Base-by-base conservation (phyloP, 495 filamentous ascomycete genomes). In the Bryoglossum gracile region DNA sequence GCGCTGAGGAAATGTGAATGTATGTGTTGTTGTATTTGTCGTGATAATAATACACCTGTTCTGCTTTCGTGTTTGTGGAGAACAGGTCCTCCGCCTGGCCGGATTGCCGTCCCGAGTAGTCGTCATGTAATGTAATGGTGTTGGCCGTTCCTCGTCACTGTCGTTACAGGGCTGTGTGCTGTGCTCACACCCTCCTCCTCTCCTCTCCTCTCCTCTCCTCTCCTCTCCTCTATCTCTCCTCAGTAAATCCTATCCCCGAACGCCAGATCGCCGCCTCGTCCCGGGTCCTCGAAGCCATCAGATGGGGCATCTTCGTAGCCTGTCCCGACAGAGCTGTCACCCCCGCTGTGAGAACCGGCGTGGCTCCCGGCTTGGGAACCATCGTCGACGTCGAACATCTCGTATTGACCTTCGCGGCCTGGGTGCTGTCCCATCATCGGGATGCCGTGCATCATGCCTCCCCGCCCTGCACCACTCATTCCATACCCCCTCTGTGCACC, bases 331-430 rank as follows among this genome's bases (percentile, higher is more conserved):
- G 65, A 64, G 18, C 59, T 64, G 19, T 60, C 51, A 17, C 46
- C 55, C 2, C 55, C 51, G 22, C 46, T 64, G n/a, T n/a, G n/a
- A n/a, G n/a, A n/a, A 19, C 57, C 55, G 24, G 44, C 58, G 33
- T 51, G 64, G 46, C 63, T 67, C 26, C 65, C 62, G 1, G 59
- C 24, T 23, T 70, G 62, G 35, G 63, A 71, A 17, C 61, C 60
- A 26, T 70, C 66, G n/a, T 73, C 69, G 24, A 64, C 60, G 14
- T 74, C 70, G 44, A 68, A 74, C 53, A 69, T 64, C 17, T 67
- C 70, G 47, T 74, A 75, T 11, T 57, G 43, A 16, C 38, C 47
- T 18, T 65, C 62, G 0, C 32, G 23, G 23, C 38, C 43, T n/a
- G n/a, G n/a, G n/a, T n/a, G n/a, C 9, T 37, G 18, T 13, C 26